These are phyloP conservation scores for Trebouxia sp. DNA, from an alignment of 139 green algal species.

Conservation along the genomic window DNA sequence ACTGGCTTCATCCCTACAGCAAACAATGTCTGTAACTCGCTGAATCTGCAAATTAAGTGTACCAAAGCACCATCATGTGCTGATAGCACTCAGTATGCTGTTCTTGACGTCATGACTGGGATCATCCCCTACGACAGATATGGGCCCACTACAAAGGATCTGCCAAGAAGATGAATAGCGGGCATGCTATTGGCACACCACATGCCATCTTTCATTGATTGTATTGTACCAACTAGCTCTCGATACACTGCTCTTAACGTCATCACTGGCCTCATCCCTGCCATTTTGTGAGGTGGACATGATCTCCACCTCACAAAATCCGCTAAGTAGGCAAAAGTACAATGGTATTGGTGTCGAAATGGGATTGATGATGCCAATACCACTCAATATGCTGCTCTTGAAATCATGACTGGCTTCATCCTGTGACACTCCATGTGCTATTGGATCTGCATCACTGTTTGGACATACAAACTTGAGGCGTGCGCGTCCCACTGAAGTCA, in stretches of 20 bases:
- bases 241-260: slow-evolving; percentile 53
- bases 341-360: slow-evolving; percentile 32
- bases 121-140: slow-evolving; percentile 42
- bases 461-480: too few relatives aligned
- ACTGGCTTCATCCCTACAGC: slow-evolving; percentile 51
- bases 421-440: too few relatives aligned
- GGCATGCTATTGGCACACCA: too few relatives aligned
- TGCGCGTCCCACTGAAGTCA: too few relatives aligned
- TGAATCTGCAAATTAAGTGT: too few relatives aligned
- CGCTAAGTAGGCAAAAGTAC: background rate
- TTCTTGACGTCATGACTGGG: slow-evolving; percentile 58
- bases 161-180: too few relatives aligned
- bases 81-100: too few relatives aligned
- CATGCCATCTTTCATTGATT: background rate
- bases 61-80: too few relatives aligned
- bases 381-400: slow-evolving; percentile 48
- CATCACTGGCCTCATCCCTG: slow-evolving; percentile 44
- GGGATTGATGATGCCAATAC: slow-evolving; percentile 58
- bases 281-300: too few relatives aligned
- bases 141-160: slow-evolving; percentile 32
- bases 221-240: slow-evolving; percentile 41
- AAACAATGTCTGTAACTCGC: too few relatives aligned
- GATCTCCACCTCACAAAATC: slow-evolving; percentile 38
- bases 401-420: slow-evolving; percentile 56
- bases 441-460: too few relatives aligned